These are phyloP conservation scores for Chalara sp. DNA, from an alignment of 2,329 filamentous ascomycete genomes.

Conservation along the genomic window DNA sequence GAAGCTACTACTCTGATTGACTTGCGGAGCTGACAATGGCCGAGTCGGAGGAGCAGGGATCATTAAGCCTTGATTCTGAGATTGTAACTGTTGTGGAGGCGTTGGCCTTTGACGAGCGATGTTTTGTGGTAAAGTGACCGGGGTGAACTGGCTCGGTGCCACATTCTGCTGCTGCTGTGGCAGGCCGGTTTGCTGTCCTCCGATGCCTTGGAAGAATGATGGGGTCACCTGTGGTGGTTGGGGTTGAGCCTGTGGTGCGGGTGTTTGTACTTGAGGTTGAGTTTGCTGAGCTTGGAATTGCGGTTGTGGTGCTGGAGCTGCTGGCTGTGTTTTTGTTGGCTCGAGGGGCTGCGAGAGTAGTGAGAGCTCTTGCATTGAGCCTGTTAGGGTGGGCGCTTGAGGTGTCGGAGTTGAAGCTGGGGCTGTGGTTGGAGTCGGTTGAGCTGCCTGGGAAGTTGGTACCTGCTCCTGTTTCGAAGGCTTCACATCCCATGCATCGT, in stretches of 20 bases:
- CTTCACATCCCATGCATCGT: slow-evolving; percentile 96
- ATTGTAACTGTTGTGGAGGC: slow-evolving; percentile 53
- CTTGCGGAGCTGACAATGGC: slow-evolving; percentile 81
- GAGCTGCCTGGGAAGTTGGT: slow-evolving; percentile 29
- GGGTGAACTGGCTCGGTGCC: slow-evolving; percentile 12
- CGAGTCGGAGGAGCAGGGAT: slow-evolving; percentile 71
- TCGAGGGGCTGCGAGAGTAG: slow-evolving; percentile 53
- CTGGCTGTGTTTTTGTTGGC: slow-evolving; percentile 37
- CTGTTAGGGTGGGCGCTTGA: slow-evolving; percentile 50
- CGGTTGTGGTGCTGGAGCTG: slow-evolving; percentile 20
- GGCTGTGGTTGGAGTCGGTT: slow-evolving; percentile 30
- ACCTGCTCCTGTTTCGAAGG: slow-evolving; percentile 54
- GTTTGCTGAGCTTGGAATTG: slow-evolving; percentile 18
- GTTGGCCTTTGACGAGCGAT: slow-evolving; percentile 62
- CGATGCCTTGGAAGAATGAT: slow-evolving; percentile 47
- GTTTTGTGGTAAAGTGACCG: slow-evolving; percentile 34
- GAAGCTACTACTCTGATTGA: slow-evolving; percentile 68
- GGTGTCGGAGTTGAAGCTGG: slow-evolving; percentile 29
- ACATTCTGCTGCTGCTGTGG: slow-evolving; percentile 16
- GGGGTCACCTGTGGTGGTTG: slow-evolving; percentile 46
- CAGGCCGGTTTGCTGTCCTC: slow-evolving; percentile 41
- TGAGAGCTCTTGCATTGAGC: slow-evolving; percentile 64
- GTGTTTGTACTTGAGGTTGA: slow-evolving; percentile 12
- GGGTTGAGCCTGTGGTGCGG: slow-evolving; percentile 21
- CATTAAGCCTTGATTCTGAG: slow-evolving; percentile 56